These are phyloP conservation scores for Dryadomyces quercivorus DNA, from an alignment of 2,329 filamentous ascomycete species.

Conservation along the genomic window DNA sequence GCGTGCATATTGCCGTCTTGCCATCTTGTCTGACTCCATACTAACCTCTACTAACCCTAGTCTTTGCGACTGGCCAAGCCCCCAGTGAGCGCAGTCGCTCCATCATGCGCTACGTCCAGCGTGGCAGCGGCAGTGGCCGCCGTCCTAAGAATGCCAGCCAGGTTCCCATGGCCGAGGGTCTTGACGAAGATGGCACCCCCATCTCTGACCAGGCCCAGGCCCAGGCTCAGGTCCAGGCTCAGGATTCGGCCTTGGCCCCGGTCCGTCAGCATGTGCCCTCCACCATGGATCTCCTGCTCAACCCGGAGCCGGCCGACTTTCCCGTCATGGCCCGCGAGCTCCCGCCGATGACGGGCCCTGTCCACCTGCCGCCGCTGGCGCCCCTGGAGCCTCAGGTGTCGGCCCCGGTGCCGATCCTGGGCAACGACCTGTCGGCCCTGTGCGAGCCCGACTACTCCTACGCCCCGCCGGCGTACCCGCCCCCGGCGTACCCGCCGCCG, in stretches of 20 bases:
- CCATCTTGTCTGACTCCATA: neutral
- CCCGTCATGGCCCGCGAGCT: neutral
- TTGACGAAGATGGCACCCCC: no score
- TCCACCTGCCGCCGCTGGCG: neutral
- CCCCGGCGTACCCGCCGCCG: neutral
- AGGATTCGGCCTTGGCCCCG: neutral
- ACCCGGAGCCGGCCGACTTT: neutral
- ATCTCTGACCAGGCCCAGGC: neutral
- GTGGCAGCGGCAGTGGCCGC: neutral
- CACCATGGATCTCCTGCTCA: neutral
- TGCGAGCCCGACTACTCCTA: neutral
- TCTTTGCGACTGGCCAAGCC: neutral
- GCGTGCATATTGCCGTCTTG: no score
- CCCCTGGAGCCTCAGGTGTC: neutral
- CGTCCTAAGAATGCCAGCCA: neutral
- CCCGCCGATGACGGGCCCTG: neutral
- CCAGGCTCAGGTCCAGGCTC: neutral
- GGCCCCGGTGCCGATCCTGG: neutral
- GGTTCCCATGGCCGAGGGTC: neutral
- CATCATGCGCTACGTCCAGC: neutral
- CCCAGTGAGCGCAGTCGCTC: slow-evolving; percentile 6
- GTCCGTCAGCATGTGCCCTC: neutral
- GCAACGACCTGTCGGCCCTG: neutral
- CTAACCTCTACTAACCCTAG: neutral
- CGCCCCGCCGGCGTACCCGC: neutral